A percentile compares a stretch with the other conserved stretches of the same genome.
phyloP scores from a whole-genome alignment of 2,329 filamentous ascomycete species.

The Fusarium vanettenii region DNA sequence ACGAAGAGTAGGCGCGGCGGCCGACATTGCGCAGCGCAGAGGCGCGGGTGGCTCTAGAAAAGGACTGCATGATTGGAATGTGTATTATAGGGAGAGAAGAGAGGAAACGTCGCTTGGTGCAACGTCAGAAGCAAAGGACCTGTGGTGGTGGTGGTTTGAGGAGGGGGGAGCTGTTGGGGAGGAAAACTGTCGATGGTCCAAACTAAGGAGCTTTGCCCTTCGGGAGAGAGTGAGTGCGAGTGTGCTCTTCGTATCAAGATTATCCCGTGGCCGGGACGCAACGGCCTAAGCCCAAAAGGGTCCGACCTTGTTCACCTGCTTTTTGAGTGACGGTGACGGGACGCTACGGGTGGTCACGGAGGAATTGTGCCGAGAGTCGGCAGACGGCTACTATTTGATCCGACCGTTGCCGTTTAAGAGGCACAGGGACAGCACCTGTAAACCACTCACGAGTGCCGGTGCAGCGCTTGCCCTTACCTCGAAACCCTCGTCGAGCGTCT shows the following conservation, averaged over 20 bases:
- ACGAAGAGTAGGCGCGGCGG: conserved; percentile 81
- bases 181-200: conserved; percentile 42
- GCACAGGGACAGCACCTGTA: neutral
- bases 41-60: conserved; percentile 78
- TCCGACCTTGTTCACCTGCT: conserved; percentile 26
- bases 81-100: conserved; percentile 9
- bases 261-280: conserved; percentile 44
- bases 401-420: conserved; percentile 27
- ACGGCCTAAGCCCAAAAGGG: conserved; percentile 40
- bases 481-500: conserved; percentile 7
- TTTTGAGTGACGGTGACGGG: conserved; percentile 3
- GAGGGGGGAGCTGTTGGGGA: conserved; percentile 31
- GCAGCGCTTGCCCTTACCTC: conserved; percentile 4
- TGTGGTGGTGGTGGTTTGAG: neutral
- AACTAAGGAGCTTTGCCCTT: conserved; percentile 35
- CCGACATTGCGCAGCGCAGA: conserved; percentile 73
- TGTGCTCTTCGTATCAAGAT: conserved; percentile 43
- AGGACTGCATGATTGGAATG: conserved; percentile 79
- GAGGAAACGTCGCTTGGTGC: conserved; percentile 23
- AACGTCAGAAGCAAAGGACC: conserved; percentile 28
- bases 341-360: conserved; percentile 45
- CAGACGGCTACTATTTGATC: conserved; percentile 39
- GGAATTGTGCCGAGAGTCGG: conserved; percentile 38
- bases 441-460: conserved; percentile 27
- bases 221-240: conserved; percentile 23